Evolutionary conservation across 2,329 filamentous ascomycete genomes (phyloP).

Genomic region (Colletotrichum theobromicola): DNA sequence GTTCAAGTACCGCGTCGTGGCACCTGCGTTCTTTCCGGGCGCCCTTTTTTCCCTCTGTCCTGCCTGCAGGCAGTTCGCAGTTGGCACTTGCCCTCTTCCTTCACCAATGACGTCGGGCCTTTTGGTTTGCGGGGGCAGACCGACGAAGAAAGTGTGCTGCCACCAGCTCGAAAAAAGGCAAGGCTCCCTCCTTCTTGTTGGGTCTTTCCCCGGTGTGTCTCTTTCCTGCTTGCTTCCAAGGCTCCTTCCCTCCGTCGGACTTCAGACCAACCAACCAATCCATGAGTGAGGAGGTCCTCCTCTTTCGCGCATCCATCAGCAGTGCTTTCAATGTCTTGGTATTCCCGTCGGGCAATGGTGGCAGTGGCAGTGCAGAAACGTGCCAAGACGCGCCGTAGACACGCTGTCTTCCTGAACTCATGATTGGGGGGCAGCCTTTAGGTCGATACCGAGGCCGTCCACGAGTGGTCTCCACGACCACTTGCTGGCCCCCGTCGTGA

Average conservation of each 20-base stretch:
- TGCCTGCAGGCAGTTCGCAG: not conserved
- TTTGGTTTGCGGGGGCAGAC: not conserved
- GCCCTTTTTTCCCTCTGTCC: not conserved
- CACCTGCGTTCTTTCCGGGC: not conserved
- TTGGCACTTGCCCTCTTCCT: not conserved
- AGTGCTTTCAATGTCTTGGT: not conserved
- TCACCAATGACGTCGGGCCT: constrained; percentile 5
- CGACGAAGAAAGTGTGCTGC: not conserved
- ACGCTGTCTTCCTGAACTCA: not conserved
- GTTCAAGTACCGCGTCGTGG: not conserved
- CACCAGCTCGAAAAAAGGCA: not conserved
- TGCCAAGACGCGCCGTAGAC: constrained; percentile 7
- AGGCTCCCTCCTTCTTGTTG: not conserved
- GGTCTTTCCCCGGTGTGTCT: not conserved
- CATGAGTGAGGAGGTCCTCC: not conserved
- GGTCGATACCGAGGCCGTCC: not conserved
- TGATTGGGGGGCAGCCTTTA: not conserved
- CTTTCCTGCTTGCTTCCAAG: not conserved
- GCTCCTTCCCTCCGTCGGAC: not conserved
- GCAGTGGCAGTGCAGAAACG: constrained; percentile 8
- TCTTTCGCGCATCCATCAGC: not conserved
- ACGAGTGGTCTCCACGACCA: not conserved
- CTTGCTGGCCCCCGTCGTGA: not conserved
- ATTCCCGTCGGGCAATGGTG: not conserved
- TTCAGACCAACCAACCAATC: not conserved